Base-by-base conservation (phyloP, 106 monocot species). In the Dendrobium catenatum region DNA sequence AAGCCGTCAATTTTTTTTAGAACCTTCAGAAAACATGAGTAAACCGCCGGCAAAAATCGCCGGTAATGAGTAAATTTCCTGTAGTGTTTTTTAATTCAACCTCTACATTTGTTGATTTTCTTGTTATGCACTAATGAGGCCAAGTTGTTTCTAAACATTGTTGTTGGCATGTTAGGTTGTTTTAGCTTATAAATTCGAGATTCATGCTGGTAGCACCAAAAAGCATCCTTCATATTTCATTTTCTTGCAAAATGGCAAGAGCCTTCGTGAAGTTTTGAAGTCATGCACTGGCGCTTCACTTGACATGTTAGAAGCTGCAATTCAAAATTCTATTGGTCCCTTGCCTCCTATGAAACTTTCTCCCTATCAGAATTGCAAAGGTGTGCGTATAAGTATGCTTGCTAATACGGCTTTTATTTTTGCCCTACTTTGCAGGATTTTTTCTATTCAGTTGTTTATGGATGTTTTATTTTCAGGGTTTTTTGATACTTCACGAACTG, bases 161-260 rank as follows among this genome's bases (percentile, higher is more conserved):
- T 72, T 74, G 9, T 46, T 74, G 13, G 29, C 18, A 41, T 85
- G 72, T 70, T 83, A 99, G 99, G 83, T 81, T 79, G 86, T 99
- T 79, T 93, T 95, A 42, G 87, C 91, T 5, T 88, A 86, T 81
- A 76, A 88, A 20, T 98, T 98, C 81, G 93, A 95, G 84, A 75
- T 89, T 76, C 98, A 98, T 85, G 89, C 95, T 73, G 95, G 98
- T 16, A 95, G 98, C 68, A 92, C 84, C 5, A 94, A 97, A 81
- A 97, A 94, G 33, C 92, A 94, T 83, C 94, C 97, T 37, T 88
- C 92, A 33, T 87, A 98, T 75, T 93, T 80, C 85, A 98, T 98
- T 67, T 85, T 72, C 76, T 82, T 98, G 82, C 87, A 89, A 78
- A 98, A 98, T 85, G 98, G 93, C 54, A 98, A 87, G 22, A 89